A percentile compares a stretch with the other conserved stretches of the same genome.
Conservation (phyloP, 371 early-diverging fungal species). For the Conidiobolus incongruus region DNA sequence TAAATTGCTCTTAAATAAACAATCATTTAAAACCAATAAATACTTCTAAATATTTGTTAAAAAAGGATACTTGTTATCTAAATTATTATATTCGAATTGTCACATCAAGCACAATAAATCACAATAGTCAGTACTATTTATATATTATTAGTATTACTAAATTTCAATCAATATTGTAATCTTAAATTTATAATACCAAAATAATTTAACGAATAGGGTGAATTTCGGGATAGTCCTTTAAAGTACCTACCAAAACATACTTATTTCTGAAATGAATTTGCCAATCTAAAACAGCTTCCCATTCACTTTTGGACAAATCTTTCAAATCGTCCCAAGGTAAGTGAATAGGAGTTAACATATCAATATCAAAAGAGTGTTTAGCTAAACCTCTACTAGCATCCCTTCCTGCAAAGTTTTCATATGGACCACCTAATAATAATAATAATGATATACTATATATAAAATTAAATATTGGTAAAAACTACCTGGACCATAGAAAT, state of each 20-base stretch:
- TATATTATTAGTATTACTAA: no score
- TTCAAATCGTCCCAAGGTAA: slow-evolving; percentile 58
- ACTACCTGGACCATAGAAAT: slow-evolving; percentile 79
- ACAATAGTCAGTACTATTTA: no score
- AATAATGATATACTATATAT: background rate
- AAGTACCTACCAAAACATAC: slow-evolving; percentile 50
- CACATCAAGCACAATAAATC: no score
- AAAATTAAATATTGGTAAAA: background rate
- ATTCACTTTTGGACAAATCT: slow-evolving; percentile 49
- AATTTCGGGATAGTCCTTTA: no score
- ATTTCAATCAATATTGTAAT: no score
- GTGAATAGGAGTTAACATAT: slow-evolving; percentile 42
- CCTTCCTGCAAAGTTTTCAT: slow-evolving; percentile 75
- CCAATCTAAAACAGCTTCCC: slow-evolving; percentile 53
- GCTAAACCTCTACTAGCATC: slow-evolving; percentile 73
- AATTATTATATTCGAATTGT: no score
- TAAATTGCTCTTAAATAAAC: no score
- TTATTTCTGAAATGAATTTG: slow-evolving; percentile 43
- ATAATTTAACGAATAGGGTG: no score
- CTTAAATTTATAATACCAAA: no score
- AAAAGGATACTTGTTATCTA: no score
- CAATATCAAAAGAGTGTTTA: slow-evolving; percentile 69
- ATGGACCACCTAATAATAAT: slow-evolving; percentile 36
- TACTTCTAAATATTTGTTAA: no score
- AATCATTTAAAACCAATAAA: no score